Evolutionary conservation across 2,329 filamentous ascomycete species (phyloP).

Genomic region (Fusarium sp.): DNA sequence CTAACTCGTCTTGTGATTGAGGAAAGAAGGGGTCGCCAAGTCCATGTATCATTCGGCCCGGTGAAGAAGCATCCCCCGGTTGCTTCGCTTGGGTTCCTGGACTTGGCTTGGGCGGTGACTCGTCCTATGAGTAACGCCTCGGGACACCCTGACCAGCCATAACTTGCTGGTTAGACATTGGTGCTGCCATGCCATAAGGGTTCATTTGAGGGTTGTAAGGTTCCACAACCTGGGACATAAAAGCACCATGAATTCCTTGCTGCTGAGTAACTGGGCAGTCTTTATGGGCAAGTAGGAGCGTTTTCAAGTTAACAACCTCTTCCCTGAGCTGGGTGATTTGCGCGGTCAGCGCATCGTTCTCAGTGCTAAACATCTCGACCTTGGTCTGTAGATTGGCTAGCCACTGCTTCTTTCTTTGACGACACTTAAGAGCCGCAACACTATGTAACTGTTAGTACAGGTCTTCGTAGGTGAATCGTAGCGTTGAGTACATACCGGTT

Average conservation of each 20-base stretch:
- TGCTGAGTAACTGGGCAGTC: constrained; percentile 94
- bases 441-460: constrained; percentile 60
- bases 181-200: constrained; percentile 69
- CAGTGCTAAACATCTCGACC: constrained; percentile 90
- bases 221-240: constrained; percentile 69
- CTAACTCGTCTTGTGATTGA: constrained; percentile 26
- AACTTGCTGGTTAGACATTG: constrained; percentile 66
- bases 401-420: constrained; percentile 99
- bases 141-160: constrained; percentile 68
- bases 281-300: constrained; percentile 91
- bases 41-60: constrained; percentile 23
- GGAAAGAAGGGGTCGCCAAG: constrained; percentile 44
- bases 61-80: constrained; percentile 15
- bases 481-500: constrained; percentile 79
- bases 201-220: constrained; percentile 69
- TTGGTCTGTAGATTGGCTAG: constrained; percentile 93
- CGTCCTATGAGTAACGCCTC: constrained; percentile 68
- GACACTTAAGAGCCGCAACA: constrained; percentile 95
- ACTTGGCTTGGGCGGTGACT: constrained; percentile 21
- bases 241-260: constrained; percentile 73
- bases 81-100: constrained; percentile 20
- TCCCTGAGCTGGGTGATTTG: constrained; percentile 89
- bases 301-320: constrained; percentile 95
- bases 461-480: not conserved
- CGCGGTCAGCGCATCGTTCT: constrained; percentile 88